Base-by-base conservation (phyloP, 208 protist genomes). In the Trypanosoma congolense region DNA sequence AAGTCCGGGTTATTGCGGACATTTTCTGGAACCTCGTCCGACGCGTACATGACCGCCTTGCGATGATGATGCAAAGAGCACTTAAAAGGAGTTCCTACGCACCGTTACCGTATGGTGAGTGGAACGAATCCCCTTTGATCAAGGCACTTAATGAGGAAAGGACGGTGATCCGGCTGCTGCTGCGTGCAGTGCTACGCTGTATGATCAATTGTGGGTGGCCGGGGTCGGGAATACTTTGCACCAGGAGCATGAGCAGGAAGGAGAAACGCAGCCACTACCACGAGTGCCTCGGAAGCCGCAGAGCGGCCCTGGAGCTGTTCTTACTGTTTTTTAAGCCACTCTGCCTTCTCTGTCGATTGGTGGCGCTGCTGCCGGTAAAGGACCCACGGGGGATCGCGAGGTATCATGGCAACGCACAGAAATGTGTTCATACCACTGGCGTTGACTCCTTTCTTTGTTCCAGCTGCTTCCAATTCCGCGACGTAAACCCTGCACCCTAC, bases 181-280 rank as follows among this genome's bases (percentile, higher is more conserved):
- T 83, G 33, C 64, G 62, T 10, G 63, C 62, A 29, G 53, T 68
- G 9, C 66, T 84, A 9, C 71, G 73, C 14, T 87, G 73, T 61
- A 66, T 90, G 68, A 67, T 88, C 18, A 73, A 70, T 56, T 59
- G 87, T n/a, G 79, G 77, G 33, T 93, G 82, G 81, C 86, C 86
- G 0, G 82, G 64, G n/a, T 90, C 80, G 0, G 82, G 86, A 12
- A 74, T 88, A 28, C 43, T 93, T 24, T 93, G 83, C 48, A 73
- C 79, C 51, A 21, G 10, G 10, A 56, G 55, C n/a, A 38, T 48
- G 2, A 36, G 12, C 12, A 12, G 33, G 33, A 38, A 38, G 33
- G 33, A 52, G 21, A 67, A 46, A 10, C 50, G 55, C 18, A 70
- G 65, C 43, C 42, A 46, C 16, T 50, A 67, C 30, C 47, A 29